Evolutionary conservation across 140 eudicot genomes (phyloP).

Genomic region (Flaveria floridana): DNA sequence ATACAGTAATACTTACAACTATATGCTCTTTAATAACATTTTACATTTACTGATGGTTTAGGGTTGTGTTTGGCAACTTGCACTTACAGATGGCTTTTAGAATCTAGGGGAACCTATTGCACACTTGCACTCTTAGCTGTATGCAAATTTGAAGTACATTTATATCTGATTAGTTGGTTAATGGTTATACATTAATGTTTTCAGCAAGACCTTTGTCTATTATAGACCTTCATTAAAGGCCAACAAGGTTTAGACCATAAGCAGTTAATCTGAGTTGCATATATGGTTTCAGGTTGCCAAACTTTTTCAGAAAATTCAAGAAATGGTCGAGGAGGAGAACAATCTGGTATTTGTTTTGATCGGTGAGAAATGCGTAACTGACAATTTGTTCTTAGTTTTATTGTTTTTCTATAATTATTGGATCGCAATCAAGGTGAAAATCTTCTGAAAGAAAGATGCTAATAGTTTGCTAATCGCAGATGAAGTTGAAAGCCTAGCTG

Average conservation of each 20-base stretch:
- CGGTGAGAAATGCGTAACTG: constrained; percentile 55
- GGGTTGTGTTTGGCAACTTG: background rate
- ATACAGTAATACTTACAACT: constrained; percentile 45
- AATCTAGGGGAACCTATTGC: constrained; percentile 7
- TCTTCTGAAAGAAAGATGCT: constrained; percentile 4
- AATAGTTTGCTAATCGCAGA: constrained; percentile 44
- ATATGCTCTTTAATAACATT: constrained; percentile 6
- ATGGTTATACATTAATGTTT: background rate
- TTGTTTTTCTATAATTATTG: background rate
- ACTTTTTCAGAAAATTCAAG: constrained; percentile 91
- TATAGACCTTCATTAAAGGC: background rate
- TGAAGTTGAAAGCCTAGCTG: constrained; percentile 99
- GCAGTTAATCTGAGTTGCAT: constrained; percentile 17
- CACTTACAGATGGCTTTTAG: background rate
- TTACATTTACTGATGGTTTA: background rate
- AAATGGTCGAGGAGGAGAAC: constrained; percentile 97
- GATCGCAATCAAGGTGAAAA: background rate
- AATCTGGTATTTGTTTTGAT: constrained; percentile 89
- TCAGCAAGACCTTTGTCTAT: background rate
- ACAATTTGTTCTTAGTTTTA: background rate
- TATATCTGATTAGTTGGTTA: background rate
- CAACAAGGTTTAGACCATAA: constrained; percentile 6
- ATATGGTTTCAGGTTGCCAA: constrained; percentile 76
- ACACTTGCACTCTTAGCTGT: background rate
- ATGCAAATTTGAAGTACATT: constrained; percentile 1